Evolutionary conservation across 441 rosid genomes (phyloP).

Genomic region (Lepidium campestre): DNA sequence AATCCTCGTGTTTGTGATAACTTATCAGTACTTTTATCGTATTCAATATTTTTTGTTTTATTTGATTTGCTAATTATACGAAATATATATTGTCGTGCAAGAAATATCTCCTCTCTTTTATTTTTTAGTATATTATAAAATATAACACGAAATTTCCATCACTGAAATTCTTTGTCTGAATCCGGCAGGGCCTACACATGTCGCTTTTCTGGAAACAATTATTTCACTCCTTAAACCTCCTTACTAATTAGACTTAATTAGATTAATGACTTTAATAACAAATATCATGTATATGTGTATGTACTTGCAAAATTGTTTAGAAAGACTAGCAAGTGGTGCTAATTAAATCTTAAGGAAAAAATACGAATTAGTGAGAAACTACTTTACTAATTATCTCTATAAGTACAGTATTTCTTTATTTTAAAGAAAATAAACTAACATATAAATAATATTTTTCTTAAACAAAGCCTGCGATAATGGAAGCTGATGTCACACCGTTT

Average conservation of each 20-base stretch:
- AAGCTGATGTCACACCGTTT: slow-evolving; percentile 21
- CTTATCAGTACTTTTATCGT: slow-evolving; percentile 2
- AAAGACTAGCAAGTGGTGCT: neutral
- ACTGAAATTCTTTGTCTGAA: slow-evolving; percentile 15
- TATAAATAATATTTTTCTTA: slow-evolving; percentile 5
- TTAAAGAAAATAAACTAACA: neutral
- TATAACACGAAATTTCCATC: neutral
- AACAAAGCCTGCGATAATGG: slow-evolving; percentile 18
- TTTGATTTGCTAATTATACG: neutral
- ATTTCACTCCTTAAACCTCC: slow-evolving; percentile 9
- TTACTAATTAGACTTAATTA: slow-evolving; percentile 4
- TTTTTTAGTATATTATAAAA: neutral
- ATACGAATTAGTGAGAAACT: neutral
- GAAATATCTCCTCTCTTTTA: neutral
- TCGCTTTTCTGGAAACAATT: slow-evolving; percentile 43
- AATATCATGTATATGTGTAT: neutral
- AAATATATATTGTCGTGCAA: slow-evolving; percentile 24
- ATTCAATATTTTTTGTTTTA: neutral
- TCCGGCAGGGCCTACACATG: slow-evolving; percentile 41
- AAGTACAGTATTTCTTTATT: slow-evolving; percentile 1
- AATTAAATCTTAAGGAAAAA: neutral
- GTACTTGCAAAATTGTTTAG: neutral
- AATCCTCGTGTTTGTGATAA: slow-evolving; percentile 15
- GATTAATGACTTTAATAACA: slow-evolving; percentile 1
- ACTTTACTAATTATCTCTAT: neutral